Evolutionary conservation across 2,329 filamentous ascomycete genomes (phyloP).

Genomic region (Talaromyces sp.): DNA sequence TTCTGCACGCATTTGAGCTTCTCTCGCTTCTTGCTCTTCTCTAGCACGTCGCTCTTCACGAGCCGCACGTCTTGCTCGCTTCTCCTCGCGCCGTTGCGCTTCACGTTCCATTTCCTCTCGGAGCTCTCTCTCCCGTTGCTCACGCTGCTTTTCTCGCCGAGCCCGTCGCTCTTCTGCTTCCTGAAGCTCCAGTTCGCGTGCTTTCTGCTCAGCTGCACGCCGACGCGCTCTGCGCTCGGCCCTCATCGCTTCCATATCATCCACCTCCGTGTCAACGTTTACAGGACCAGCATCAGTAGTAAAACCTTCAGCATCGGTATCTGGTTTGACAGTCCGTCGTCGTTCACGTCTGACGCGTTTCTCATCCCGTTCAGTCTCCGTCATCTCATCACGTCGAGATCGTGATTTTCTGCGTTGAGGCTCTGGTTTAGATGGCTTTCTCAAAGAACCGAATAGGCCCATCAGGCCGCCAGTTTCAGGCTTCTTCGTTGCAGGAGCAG

Average conservation of each 20-base stretch:
- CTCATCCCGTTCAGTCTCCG: slow-evolving; percentile 34
- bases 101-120: slow-evolving; percentile 35
- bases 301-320: slow-evolving; percentile 47
- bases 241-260: slow-evolving; percentile 54
- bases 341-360: slow-evolving; percentile 32
- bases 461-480: slow-evolving; percentile 51
- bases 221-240: slow-evolving; percentile 57
- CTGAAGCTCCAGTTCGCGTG: slow-evolving; percentile 28
- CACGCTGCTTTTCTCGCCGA: slow-evolving; percentile 49
- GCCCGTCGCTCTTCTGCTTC: slow-evolving; percentile 39
- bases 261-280: slow-evolving; percentile 33
- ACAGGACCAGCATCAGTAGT: slow-evolving; percentile 40
- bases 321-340: slow-evolving; percentile 41
- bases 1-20: slow-evolving; percentile 30
- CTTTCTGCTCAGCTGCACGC: slow-evolving; percentile 31
- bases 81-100: slow-evolving; percentile 29
- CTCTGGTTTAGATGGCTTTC: slow-evolving; percentile 30
- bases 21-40: slow-evolving; percentile 25
- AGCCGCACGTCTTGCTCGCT: slow-evolving; percentile 30
- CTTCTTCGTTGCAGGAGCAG: slow-evolving; percentile 50
- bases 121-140: slow-evolving; percentile 33
- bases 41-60: slow-evolving; percentile 29
- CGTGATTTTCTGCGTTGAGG: slow-evolving; percentile 35
- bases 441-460: slow-evolving; percentile 56
- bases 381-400: slow-evolving; percentile 33